Base-by-base conservation (phyloP, 441 rosid genomes). In the Pelargonium fulgidum region DNA sequence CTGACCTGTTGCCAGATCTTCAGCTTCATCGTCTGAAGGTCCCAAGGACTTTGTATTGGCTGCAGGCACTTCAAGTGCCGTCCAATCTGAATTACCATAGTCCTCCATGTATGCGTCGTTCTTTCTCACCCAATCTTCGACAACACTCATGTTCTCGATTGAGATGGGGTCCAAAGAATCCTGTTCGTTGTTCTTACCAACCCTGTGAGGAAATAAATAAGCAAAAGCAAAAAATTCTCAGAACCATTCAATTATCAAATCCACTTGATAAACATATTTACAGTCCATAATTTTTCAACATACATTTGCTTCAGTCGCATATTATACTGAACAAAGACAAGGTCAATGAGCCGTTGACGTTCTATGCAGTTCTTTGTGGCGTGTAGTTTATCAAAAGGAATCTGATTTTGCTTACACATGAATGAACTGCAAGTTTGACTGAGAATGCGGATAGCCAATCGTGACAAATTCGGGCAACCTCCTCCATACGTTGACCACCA, bases 401-500 rank as follows among this genome's bases (percentile, higher is more conserved):
- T 68, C 62, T 66, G 79, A 72, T 71, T 78, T 64, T 69, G 83
- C 72, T 66, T 78, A n/a, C 75, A 81, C 59, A 87, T 84, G 20
- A 66, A 29, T 26, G 88, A 80, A 75, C 90, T 80, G 61, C 97
- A 91, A 24, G 97, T 82, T 81, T 94, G 99, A 73, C 88, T 82
- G 66, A 91, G 85, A 67, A 94, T 81, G 7, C 91, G 93, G 66
- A 80, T 69, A 0, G 97, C 97, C 74, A 94, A 73, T 39, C 89
- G 88, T 67, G 90, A 78, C 85, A 94, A 83, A 79, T 94, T 89
- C 45, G 92, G 89, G 81, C 99, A 91, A 70, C 90, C 85, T 75
- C 93, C 98, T 58, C 94, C 97, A 75, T 89, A 92, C 4, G 96
- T 84, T 72, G 89, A 83, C 99, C 99, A 94, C 99, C 99, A 94